A percentile compares a stretch with the other conserved stretches of the same genome.
Conservation (phyloP, 495 filamentous ascomycete species). For the Sphaerosporella brunnea region DNA sequence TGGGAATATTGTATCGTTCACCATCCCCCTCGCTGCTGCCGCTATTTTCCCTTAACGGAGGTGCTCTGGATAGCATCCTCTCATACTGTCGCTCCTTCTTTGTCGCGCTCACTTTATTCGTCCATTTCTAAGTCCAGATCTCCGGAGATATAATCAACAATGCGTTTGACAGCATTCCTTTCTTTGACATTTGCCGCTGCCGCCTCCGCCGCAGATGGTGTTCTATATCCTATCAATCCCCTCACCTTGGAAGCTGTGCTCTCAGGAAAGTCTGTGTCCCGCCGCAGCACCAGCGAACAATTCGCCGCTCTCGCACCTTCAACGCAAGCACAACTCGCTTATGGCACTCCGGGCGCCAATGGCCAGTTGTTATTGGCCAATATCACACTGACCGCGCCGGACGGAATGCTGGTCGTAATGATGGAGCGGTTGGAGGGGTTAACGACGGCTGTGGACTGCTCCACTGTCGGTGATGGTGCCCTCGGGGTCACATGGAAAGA, state of each 20-base stretch:
- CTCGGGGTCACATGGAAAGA: constrained; percentile 7
- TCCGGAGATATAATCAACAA: too few species aligned
- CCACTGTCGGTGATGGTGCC: constrained; percentile 18
- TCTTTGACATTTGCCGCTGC: too few species aligned
- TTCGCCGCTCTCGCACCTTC: constrained; percentile 25
- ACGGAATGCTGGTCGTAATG: constrained; percentile 25
- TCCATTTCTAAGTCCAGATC: too few species aligned
- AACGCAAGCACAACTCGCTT: constrained; percentile 25
- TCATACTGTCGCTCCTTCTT: too few species aligned
- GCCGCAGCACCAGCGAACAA: constrained; percentile 5
- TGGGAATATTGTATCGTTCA: too few species aligned
- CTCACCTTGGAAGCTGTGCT: constrained; percentile 8
- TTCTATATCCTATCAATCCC: constrained; percentile 14
- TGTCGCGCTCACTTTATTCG: too few species aligned
- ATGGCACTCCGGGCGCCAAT: constrained; percentile 20
- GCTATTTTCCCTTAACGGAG: too few species aligned
- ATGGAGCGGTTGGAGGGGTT: constrained; percentile 29
- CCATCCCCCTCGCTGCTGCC: too few species aligned
- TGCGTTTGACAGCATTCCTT: too few species aligned
- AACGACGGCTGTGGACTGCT: constrained; percentile 27
- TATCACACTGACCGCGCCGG: constrained; percentile 27
- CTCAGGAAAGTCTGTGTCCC: background rate
- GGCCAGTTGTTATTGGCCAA: constrained; percentile 26
- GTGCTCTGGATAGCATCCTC: too few species aligned
- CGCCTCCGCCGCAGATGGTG: too few species aligned